A percentile compares a stretch with the other conserved stretches of the same genome.
Conservation (phyloP, 306 rosid genomes). For the Morella rubra region DNA sequence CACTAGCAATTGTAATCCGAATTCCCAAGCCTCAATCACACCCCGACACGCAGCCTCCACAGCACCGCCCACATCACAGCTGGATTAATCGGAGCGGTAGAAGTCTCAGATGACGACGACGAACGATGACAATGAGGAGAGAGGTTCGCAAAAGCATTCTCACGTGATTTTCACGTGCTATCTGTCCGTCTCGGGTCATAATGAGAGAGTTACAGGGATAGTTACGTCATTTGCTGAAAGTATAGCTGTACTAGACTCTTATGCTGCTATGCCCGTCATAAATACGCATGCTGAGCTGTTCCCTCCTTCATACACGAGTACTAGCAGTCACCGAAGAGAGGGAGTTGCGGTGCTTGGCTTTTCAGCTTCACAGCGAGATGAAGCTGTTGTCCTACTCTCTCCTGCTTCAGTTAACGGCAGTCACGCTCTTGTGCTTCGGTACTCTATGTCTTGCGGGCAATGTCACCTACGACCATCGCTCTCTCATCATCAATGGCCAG, state of each 20-base stretch:
- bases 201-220: no score
- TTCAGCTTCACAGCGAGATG: slow-evolving; percentile 25
- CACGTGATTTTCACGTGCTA: no score
- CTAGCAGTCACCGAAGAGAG: background rate
- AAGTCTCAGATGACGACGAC: no score
- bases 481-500: slow-evolving; percentile 71
- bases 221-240: no score
- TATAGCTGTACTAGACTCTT: background rate
- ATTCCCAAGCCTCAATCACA: no score
- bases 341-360: background rate
- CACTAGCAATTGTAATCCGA: no score
- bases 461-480: slow-evolving; percentile 79
- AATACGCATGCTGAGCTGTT: slow-evolving; percentile 23
- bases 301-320: background rate
- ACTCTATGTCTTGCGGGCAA: slow-evolving; percentile 32
- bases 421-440: slow-evolving; percentile 16
- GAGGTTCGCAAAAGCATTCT: no score
- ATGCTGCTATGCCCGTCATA: background rate
- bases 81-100: no score
- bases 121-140: no score
- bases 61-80: no score
- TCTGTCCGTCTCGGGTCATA: no score
- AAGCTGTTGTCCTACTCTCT: slow-evolving; percentile 8
- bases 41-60: no score
- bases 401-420: background rate